These are phyloP conservation scores for Stentor roeselii DNA, from an alignment of 73 alveolate genomes.

Conservation along the genomic window DNA sequence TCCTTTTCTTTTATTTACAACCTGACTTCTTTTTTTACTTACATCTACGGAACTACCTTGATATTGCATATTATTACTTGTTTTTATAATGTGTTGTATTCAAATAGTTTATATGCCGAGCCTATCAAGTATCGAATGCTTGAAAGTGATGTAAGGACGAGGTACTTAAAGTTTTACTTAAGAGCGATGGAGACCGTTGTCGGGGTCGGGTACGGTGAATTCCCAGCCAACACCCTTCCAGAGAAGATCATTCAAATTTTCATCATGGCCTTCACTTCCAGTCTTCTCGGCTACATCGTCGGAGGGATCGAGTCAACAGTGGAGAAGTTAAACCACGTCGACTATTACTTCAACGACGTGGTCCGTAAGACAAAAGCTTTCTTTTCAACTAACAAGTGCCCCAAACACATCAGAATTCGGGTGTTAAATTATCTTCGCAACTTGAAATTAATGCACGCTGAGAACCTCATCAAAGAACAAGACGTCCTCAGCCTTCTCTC, in stretches of 20 bases:
- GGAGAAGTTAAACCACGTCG: not conserved
- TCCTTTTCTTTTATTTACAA: not conserved
- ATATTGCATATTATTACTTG: not conserved
- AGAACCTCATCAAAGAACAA: not conserved
- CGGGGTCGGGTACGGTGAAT: not conserved
- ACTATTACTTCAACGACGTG: not conserved
- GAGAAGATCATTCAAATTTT: not conserved
- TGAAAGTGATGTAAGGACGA: not conserved
- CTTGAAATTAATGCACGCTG: not conserved
- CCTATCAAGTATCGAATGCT: no score
- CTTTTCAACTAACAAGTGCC: not conserved
- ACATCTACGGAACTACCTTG: not conserved
- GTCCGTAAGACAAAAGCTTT: not conserved
- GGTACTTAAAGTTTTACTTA: not conserved
- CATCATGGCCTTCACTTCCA: not conserved
- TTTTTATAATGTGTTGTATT: no score
- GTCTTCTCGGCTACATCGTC: not conserved
- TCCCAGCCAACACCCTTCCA: not conserved
- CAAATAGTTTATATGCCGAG: not conserved
- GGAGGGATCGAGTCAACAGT: not conserved
- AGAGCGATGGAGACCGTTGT: not conserved
- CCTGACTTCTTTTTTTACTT: not conserved
- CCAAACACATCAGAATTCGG: not conserved
- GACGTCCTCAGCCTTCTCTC: constrained; percentile 6
- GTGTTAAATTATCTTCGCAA: not conserved